Evolutionary conservation across 1,284 basidiomycete genomes (phyloP).

Genomic region (Kwoniella shivajii): DNA sequence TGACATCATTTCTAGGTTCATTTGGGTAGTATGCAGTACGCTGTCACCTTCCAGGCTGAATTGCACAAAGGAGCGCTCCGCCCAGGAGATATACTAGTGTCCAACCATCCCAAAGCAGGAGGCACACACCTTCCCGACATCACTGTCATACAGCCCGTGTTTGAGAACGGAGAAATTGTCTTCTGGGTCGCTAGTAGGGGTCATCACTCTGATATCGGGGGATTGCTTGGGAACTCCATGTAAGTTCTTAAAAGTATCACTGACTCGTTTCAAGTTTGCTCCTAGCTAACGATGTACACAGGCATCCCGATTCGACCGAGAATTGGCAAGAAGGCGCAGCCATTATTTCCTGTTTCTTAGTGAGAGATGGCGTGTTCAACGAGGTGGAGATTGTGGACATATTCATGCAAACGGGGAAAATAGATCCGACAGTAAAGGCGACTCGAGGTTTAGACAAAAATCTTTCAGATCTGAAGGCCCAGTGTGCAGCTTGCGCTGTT

Average conservation of each 20-base stretch:
- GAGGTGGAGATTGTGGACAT: slow-evolving; percentile 70
- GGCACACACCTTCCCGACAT: slow-evolving; percentile 58
- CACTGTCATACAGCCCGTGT: slow-evolving; percentile 51
- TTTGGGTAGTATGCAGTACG: slow-evolving; percentile 45
- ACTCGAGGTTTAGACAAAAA: slow-evolving; percentile 8
- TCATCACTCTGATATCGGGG: slow-evolving; percentile 55
- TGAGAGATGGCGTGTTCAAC: slow-evolving; percentile 44
- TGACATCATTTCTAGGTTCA: too few relatives aligned
- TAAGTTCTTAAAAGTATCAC: too few relatives aligned
- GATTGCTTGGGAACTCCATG: slow-evolving; percentile 30
- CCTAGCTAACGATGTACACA: too few relatives aligned
- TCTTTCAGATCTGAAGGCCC: slow-evolving; percentile 20
- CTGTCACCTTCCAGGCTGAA: slow-evolving; percentile 40
- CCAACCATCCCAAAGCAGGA: slow-evolving; percentile 57
- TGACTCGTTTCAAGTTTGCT: too few relatives aligned
- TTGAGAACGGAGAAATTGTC: slow-evolving; percentile 37
- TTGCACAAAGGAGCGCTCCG: slow-evolving; percentile 36
- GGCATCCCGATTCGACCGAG: slow-evolving; percentile 54
- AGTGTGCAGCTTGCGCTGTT: slow-evolving; percentile 46
- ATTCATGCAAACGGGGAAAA: slow-evolving; percentile 64
- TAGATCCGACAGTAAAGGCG: background rate
- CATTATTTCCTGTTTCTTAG: slow-evolving; percentile 59
- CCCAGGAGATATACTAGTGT: slow-evolving; percentile 56
- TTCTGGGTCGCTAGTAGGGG: slow-evolving; percentile 49
- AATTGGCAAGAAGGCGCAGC: slow-evolving; percentile 57